A percentile compares a stretch with the other conserved stretches of the same genome.
These are phyloP conservation scores for Phytophthora colocasiae DNA, from an alignment of 352 stramenopile species.

Conservation along the genomic window DNA sequence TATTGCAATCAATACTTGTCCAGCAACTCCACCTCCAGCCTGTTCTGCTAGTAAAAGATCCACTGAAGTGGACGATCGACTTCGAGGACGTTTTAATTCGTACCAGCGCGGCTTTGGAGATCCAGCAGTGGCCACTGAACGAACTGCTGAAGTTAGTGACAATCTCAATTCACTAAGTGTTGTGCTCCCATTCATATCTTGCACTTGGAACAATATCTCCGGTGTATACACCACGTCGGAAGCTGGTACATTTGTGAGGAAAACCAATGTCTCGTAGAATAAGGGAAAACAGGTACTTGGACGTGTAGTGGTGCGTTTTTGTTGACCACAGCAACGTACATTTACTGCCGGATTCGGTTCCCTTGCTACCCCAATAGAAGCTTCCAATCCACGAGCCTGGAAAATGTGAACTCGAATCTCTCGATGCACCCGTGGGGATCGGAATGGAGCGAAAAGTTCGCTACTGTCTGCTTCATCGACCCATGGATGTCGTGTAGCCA, in stretches of 20 bases:
- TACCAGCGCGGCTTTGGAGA: conserved; percentile 66
- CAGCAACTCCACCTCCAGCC: conserved; percentile 22
- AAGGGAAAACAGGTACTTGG: conserved; percentile 76
- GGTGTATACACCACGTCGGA: conserved; percentile 68
- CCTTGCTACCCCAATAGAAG: conserved; percentile 54
- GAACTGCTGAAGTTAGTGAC: conserved; percentile 51
- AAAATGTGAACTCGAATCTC: conserved; percentile 88
- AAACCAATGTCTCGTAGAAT: conserved; percentile 85
- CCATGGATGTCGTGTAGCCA: conserved; percentile 66
- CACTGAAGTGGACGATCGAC: conserved; percentile 18
- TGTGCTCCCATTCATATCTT: conserved; percentile 56
- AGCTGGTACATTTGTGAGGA: conserved; percentile 50
- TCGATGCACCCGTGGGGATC: conserved; percentile 54
- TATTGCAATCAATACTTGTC: conserved; percentile 65
- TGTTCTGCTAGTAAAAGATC: conserved; percentile 33
- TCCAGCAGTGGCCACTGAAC: conserved; percentile 47
- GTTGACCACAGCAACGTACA: conserved; percentile 74
- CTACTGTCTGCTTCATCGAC: conserved; percentile 34
- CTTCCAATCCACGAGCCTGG: conserved; percentile 69
- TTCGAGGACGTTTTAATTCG: conserved; percentile 34
- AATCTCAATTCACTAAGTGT: conserved; percentile 61
- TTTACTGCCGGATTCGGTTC: conserved; percentile 79
- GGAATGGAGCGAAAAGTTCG: conserved; percentile 54
- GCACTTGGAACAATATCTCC: conserved; percentile 76
- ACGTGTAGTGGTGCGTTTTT: conserved; percentile 52